These are phyloP conservation scores for Pseudogymnoascus verrucosus DNA, from an alignment of 2,329 filamentous ascomycete species.

Conservation along the genomic window DNA sequence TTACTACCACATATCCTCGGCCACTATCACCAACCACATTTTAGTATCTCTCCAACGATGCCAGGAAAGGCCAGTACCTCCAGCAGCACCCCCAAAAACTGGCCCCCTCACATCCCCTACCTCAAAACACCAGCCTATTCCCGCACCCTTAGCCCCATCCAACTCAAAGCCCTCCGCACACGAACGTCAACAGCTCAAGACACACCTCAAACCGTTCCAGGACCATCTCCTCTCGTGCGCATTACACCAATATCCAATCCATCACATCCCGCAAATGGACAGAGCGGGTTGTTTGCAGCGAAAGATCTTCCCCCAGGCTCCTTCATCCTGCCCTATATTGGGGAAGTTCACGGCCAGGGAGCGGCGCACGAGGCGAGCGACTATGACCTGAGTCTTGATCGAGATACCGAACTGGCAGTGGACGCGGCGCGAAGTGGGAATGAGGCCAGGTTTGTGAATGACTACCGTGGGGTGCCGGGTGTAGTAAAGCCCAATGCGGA, in stretches of 20 bases:
- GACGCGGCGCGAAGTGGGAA: slow-evolving; percentile 52
- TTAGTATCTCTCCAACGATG: neutral
- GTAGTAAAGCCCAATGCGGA: slow-evolving; percentile 44
- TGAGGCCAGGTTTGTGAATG: slow-evolving; percentile 59
- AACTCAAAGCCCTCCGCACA: neutral
- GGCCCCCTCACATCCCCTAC: slow-evolving; percentile 47
- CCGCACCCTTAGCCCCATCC: slow-evolving; percentile 23
- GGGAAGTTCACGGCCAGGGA: slow-evolving; percentile 42
- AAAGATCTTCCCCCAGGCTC: slow-evolving; percentile 44
- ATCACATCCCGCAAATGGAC: slow-evolving; percentile 49
- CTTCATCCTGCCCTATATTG: slow-evolving; percentile 55
- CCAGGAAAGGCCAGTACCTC: neutral
- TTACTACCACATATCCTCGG: neutral
- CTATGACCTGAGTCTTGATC: slow-evolving; percentile 58
- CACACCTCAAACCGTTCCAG: slow-evolving; percentile 27
- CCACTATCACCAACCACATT: neutral
- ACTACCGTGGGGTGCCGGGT: slow-evolving; percentile 50
- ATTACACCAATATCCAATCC: slow-evolving; percentile 46
- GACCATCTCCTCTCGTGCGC: slow-evolving; percentile 42
- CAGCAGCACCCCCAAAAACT: slow-evolving; percentile 41
- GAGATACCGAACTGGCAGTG: slow-evolving; percentile 47
- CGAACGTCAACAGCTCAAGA: slow-evolving; percentile 37
- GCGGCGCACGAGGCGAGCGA: slow-evolving; percentile 40
- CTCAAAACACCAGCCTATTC: slow-evolving; percentile 42
- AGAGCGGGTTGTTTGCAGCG: slow-evolving; percentile 53